phyloP scores from a whole-genome alignment of 768 basidiomycete species.

The Lactarius hengduanensis region DNA sequence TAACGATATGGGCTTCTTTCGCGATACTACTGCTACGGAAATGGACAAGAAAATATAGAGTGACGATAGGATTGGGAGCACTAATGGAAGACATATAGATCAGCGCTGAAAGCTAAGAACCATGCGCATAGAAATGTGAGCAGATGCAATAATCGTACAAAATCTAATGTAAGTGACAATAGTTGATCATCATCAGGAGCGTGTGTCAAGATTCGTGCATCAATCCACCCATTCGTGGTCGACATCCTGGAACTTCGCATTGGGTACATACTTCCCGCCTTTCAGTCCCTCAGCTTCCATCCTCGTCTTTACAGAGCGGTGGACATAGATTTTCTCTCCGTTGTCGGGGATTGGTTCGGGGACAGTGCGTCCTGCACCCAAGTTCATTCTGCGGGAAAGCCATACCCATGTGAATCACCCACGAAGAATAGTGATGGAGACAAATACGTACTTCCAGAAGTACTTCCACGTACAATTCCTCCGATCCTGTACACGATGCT shows the following conservation, averaged over 20 bases:
- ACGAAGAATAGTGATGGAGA: neutral
- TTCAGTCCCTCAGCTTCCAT: conserved; percentile 29
- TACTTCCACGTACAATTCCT: neutral
- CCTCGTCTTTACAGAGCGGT: conserved; percentile 17
- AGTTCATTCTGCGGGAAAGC: conserved; percentile 4
- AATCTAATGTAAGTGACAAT: neutral
- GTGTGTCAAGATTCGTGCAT: neutral
- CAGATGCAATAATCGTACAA: neutral
- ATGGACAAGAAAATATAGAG: neutral
- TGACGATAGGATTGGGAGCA: neutral
- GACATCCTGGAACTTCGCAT: conserved; percentile 30
- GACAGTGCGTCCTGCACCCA: neutral
- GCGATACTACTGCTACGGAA: neutral
- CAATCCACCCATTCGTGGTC: conserved; percentile 32
- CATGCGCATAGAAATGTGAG: neutral
- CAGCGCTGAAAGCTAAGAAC: no score
- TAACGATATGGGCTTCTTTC: no score
- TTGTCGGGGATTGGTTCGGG: conserved; percentile 1
- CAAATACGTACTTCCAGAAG: conserved; percentile 7
- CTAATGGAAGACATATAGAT: neutral
- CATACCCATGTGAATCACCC: neutral
- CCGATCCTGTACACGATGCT: conserved; percentile 5
- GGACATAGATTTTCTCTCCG: conserved; percentile 2
- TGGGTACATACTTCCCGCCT: conserved; percentile 35
- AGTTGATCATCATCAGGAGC: no score